phyloP scores from a whole-genome alignment of 331 rosid species.

The Rosa hybrid region DNA sequence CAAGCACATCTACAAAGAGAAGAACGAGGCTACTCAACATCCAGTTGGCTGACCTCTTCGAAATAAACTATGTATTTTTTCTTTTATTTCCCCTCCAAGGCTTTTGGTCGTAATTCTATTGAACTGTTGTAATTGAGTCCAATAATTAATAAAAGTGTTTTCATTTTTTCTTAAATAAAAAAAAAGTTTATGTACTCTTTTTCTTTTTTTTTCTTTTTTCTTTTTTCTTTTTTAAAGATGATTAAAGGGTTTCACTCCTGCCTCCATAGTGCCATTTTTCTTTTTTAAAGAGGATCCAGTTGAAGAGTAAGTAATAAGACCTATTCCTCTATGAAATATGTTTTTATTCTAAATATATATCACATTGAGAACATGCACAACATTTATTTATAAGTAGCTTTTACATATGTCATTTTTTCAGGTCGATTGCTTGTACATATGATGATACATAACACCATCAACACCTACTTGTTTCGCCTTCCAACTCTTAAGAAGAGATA shows the following conservation, averaged over 20 bases:
- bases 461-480: neutral
- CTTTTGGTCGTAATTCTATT: no score
- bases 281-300: no score
- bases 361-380: neutral
- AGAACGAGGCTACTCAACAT: neutral
- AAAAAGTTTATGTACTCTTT: no score
- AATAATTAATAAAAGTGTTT: no score
- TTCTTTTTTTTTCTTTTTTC: no score
- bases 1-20: no score
- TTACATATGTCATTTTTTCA: neutral
- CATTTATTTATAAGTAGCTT: neutral
- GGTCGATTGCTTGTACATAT: neutral
- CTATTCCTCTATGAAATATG: no score
- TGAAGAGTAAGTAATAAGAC: no score
- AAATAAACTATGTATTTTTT: neutral
- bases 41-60: neutral
- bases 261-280: no score
- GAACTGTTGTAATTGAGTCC: neutral
- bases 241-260: no score
- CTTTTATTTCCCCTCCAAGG: neutral
- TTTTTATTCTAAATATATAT: neutral
- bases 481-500: neutral
- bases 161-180: neutral
- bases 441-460: neutral
- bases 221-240: no score